phyloP scores from a whole-genome alignment of 345 rosid species.

The Dipteronia sinensis region DNA sequence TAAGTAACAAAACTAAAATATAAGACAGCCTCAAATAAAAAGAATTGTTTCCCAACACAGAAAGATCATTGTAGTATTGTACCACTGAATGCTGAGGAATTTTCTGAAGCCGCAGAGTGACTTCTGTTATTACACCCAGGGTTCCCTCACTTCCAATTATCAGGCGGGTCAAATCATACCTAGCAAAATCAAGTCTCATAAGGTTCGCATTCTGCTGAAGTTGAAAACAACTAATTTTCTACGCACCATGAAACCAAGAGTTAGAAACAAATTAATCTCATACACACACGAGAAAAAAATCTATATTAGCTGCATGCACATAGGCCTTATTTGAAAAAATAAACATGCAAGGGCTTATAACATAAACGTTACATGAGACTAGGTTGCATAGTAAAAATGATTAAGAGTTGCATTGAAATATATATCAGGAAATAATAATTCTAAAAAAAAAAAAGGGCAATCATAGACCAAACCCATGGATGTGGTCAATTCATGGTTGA shows the following conservation, averaged over 20 bases:
- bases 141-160: constrained; percentile 97
- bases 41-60: constrained; percentile 8
- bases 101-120: constrained; percentile 86
- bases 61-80: constrained; percentile 29
- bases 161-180: constrained; percentile 91
- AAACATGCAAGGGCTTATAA: neutral
- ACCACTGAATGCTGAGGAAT: constrained; percentile 95
- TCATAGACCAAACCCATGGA: neutral
- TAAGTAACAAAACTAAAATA: neutral
- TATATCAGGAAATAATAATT: neutral
- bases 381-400: neutral
- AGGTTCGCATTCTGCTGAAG: too few relatives aligned
- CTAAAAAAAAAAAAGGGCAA: neutral
- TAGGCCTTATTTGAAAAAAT: neutral
- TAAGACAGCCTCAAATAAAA: constrained; percentile 4
- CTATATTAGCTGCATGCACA: neutral
- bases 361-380: neutral
- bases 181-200: constrained; percentile 21
- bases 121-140: constrained; percentile 83
- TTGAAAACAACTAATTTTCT: neutral
- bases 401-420: neutral
- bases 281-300: neutral
- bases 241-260: neutral
- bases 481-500: neutral
- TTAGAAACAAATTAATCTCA: neutral